phyloP scores from a whole-genome alignment of 2,329 filamentous ascomycete genomes.

The Rutstroemia sp. region DNA sequence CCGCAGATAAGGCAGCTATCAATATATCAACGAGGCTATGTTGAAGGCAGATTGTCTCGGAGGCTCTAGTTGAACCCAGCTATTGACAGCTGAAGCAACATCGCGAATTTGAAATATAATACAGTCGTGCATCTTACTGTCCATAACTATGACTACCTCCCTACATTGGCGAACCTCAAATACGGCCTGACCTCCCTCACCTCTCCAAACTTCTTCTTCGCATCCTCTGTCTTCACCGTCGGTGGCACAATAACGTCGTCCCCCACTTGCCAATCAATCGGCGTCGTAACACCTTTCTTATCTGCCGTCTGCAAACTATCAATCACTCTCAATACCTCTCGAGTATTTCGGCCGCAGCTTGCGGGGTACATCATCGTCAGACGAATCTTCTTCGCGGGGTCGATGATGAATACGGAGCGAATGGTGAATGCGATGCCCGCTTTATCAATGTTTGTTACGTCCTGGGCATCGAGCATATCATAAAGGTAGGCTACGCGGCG shows the following conservation, averaged over 20 bases:
- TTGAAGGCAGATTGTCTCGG: too few relatives aligned
- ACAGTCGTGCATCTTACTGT: too few relatives aligned
- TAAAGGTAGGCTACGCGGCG: conserved; percentile 53
- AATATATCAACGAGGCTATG: too few relatives aligned
- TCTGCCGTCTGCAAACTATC: conserved; percentile 51
- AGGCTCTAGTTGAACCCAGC: too few relatives aligned
- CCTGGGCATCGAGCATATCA: conserved; percentile 57
- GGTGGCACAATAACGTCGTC: conserved; percentile 89
- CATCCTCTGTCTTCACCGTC: conserved; percentile 69
- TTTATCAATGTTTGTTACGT: conserved; percentile 67
- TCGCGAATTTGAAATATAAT: too few relatives aligned
- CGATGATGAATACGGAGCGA: conserved; percentile 86
- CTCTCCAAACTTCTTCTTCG: conserved; percentile 77
- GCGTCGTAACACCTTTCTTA: conserved; percentile 77
- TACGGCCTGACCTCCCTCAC: conserved; percentile 33
- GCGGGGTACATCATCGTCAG: conserved; percentile 86
- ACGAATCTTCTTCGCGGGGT: conserved; percentile 84
- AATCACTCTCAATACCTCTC: conserved; percentile 67
- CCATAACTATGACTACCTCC: neutral
- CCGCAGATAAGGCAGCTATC: too few relatives aligned
- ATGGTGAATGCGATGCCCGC: conserved; percentile 86
- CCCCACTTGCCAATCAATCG: conserved; percentile 79
- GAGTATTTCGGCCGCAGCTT: conserved; percentile 72
- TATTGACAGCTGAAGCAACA: too few relatives aligned
- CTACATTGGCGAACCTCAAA: conserved; percentile 4